Base-by-base conservation (phyloP, 2,329 filamentous ascomycete genomes). In the Didymellaceae sp. region DNA sequence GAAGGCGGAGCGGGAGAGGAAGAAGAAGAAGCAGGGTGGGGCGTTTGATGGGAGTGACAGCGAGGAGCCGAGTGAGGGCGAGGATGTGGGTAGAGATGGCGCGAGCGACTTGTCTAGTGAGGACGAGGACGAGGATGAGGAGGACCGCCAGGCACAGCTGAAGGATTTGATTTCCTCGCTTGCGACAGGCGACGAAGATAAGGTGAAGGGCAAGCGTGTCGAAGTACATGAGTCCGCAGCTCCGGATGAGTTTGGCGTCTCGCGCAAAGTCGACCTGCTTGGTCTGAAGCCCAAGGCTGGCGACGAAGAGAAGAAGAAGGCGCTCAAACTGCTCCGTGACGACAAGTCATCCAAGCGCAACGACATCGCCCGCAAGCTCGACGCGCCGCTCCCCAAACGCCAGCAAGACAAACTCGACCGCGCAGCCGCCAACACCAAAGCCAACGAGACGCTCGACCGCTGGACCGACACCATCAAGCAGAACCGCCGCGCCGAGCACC, bases 391-490 rank as follows among this genome's bases (percentile, higher is more conserved):
- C 5, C 85, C 90, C 1, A 91, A 89, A 69, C 84, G 92, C 54
- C 89, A 96, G 63, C 93, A 97, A 72, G 91, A 92, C 68, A 86
- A 86, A 40, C 75, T 97, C 13, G 88, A 96, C 65, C 89, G 94
- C 42, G 79, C 80, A 43, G 91, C 86, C 18, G 94, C 94, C 2
- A 95, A 92, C 63, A 86, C 91, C 26, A 92, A 96, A 78, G 92
- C 91, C 41, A 96, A 95, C 65, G 88, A 97, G 73, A 93, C 91
- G 0, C 79, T 99, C 20, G 86, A 90, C 57, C 86, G 91, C 63
- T 99, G 94, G 94, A 88, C 88, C 24, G 93, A 97, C 54, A 97
- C 94, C 0, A 91, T 99, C 66, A 96, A 97, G 75, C 86, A 90
- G 24, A 97, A 97, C 73, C 88, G 94, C 52, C 84, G 91, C 61